Evolutionary conservation across 2,329 filamentous ascomycete species (phyloP).

Genomic region (Exophiala alcalophila): DNA sequence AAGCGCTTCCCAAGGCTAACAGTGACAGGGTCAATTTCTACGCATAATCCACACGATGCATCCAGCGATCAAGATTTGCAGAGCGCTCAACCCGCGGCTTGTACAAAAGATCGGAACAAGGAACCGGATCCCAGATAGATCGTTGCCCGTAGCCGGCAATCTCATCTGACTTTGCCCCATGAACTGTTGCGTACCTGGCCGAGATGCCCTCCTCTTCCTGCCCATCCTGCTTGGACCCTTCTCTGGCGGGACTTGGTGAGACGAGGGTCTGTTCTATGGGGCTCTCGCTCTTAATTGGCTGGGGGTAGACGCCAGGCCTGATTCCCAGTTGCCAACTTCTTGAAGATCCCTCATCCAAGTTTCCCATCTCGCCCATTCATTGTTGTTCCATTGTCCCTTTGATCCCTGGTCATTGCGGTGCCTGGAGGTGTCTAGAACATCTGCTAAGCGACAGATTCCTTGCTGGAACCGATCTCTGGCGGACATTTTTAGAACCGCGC

Average conservation of each 20-base stretch:
- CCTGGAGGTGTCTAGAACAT: neutral
- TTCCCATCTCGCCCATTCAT: conserved; percentile 3
- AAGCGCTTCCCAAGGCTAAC: conserved; percentile 3
- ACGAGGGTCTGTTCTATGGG: too few species aligned
- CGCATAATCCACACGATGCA: conserved; percentile 25
- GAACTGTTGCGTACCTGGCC: too few species aligned
- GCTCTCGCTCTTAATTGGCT: too few species aligned
- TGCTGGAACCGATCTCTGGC: too few species aligned
- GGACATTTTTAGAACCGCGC: too few species aligned
- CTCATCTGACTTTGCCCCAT: neutral
- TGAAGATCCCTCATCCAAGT: conserved; percentile 6
- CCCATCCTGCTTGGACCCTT: too few species aligned
- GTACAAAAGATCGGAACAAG: conserved; percentile 3
- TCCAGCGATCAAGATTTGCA: too few species aligned
- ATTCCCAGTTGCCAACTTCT: conserved; percentile 12
- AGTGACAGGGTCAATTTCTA: conserved; percentile 35
- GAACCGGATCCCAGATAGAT: neutral
- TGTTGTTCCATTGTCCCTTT: too few species aligned
- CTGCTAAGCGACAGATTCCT: too few species aligned
- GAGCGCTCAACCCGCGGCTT: conserved; percentile 1
- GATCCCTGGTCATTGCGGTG: too few species aligned
- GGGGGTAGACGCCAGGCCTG: conserved; percentile 1
- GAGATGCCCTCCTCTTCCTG: too few species aligned
- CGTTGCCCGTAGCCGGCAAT: neutral
- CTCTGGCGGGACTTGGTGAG: too few species aligned